Conservation (phyloP, 139 green algal genomes). For the Pleodorina starrii region DNA sequence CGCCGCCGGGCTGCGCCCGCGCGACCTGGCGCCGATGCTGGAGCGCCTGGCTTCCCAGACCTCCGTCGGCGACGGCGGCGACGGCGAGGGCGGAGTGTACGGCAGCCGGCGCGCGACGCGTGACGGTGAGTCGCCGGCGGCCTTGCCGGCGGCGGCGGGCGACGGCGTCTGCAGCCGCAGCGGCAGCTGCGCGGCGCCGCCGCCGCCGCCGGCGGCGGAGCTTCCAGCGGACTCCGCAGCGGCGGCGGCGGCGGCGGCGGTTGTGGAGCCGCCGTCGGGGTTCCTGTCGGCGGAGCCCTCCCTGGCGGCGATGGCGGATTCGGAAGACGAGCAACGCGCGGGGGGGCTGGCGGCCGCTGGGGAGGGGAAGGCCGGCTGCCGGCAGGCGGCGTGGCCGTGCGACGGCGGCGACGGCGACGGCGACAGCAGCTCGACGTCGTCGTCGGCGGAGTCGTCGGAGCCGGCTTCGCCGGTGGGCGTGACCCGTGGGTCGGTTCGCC, state of each 20-base stretch:
- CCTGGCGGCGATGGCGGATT: background rate
- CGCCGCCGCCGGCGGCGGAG: too few relatives aligned
- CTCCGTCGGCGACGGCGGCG: too few relatives aligned
- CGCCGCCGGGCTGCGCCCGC: background rate
- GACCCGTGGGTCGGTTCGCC: background rate
- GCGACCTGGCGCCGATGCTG: background rate
- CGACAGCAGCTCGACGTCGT: background rate
- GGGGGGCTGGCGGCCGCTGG: too few relatives aligned
- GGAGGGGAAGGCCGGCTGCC: too few relatives aligned
- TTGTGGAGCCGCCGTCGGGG: background rate
- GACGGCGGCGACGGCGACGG: too few relatives aligned
- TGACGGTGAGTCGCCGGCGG: background rate
- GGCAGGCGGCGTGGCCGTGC: too few relatives aligned
- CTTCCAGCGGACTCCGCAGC: background rate
- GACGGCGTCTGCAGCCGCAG: background rate
- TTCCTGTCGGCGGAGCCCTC: background rate
- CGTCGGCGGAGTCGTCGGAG: background rate
- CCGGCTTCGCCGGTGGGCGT: background rate
- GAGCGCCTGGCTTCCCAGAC: background rate
- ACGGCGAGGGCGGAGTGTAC: background rate
- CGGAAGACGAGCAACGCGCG: background rate
- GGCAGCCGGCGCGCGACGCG: too few relatives aligned
- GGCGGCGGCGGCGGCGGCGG: background rate
- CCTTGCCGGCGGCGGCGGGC: too few relatives aligned
- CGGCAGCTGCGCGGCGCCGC: slow-evolving; percentile 6